Evolutionary conservation across 2,329 filamentous ascomycete genomes (phyloP).

Genomic region (Neonectria magnoliae): DNA sequence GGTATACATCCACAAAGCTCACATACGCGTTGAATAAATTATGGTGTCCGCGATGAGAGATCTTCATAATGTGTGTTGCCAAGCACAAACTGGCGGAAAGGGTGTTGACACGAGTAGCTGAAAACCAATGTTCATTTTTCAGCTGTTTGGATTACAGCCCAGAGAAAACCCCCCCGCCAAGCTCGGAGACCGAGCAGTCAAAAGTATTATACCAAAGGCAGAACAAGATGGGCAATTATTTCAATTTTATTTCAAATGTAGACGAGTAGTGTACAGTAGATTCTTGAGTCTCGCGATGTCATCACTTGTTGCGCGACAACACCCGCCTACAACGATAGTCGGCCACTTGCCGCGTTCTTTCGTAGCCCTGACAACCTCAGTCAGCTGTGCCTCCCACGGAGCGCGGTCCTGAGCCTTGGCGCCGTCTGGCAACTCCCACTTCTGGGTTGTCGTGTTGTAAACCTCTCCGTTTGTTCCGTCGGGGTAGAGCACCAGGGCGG

Average conservation of each 20-base stretch:
- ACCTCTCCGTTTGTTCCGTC: slow-evolving; percentile 75
- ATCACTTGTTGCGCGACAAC: slow-evolving; percentile 59
- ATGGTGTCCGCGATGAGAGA: neutral
- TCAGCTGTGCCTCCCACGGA: slow-evolving; percentile 59
- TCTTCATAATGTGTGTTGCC: neutral
- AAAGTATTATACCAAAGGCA: no score
- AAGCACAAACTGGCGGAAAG: no score
- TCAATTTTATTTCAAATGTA: neutral
- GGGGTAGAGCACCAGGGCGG: slow-evolving; percentile 71
- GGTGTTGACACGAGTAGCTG: no score
- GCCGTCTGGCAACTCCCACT: slow-evolving; percentile 62
- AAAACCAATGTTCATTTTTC: no score
- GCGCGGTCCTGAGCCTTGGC: slow-evolving; percentile 29
- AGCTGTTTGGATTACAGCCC: no score
- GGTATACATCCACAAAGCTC: neutral
- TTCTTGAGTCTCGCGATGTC: slow-evolving; percentile 47
- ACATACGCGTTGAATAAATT: neutral
- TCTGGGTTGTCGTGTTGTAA: slow-evolving; percentile 71
- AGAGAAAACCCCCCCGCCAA: no score
- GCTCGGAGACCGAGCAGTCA: no score
- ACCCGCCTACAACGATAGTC: slow-evolving; percentile 62
- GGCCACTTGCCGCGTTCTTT: slow-evolving; percentile 53
- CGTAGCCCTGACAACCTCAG: slow-evolving; percentile 52
- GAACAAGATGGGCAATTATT: neutral
- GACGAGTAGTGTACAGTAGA: slow-evolving; percentile 15